These are phyloP conservation scores for Edaphochlamys debaryana DNA, from an alignment of 139 green algal genomes.

Conservation along the genomic window DNA sequence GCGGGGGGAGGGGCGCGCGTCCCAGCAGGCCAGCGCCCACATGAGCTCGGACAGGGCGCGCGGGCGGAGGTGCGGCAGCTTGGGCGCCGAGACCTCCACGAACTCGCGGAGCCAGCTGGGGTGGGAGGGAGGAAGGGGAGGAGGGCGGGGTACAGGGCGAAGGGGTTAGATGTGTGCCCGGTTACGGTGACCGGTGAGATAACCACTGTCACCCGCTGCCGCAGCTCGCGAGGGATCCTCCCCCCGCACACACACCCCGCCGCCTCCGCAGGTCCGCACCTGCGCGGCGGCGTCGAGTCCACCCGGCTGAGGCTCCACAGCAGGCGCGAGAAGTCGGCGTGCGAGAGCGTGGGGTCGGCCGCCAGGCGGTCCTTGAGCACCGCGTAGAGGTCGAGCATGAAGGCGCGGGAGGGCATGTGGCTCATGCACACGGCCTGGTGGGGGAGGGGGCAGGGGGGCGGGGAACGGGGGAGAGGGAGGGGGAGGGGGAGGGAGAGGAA, in stretches of 20 bases:
- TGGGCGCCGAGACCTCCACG: slow-evolving; percentile 29
- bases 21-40: slow-evolving; percentile 53
- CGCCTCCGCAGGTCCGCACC: slow-evolving; percentile 9
- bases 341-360: background rate
- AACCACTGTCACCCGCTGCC: no score
- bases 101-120: slow-evolving; percentile 38
- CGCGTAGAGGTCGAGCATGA: slow-evolving; percentile 49
- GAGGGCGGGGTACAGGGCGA: background rate
- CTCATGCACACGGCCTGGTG: slow-evolving; percentile 26
- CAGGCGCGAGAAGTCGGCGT: slow-evolving; percentile 48
- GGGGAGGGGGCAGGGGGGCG: background rate
- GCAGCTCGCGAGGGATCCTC: no score
- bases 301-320: slow-evolving; percentile 52
- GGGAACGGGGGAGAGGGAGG: background rate
- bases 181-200: no score
- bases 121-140: background rate
- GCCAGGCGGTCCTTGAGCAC: slow-evolving; percentile 31
- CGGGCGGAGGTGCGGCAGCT: slow-evolving; percentile 45
- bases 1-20: slow-evolving; percentile 5
- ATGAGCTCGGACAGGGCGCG: slow-evolving; percentile 39
- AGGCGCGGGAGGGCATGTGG: slow-evolving; percentile 33
- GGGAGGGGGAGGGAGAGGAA: background rate
- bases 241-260: background rate
- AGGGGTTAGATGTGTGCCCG: background rate
- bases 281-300: slow-evolving; percentile 50